phyloP scores from a whole-genome alignment of 2,329 filamentous ascomycete species.

The Penicillium sp. region DNA sequence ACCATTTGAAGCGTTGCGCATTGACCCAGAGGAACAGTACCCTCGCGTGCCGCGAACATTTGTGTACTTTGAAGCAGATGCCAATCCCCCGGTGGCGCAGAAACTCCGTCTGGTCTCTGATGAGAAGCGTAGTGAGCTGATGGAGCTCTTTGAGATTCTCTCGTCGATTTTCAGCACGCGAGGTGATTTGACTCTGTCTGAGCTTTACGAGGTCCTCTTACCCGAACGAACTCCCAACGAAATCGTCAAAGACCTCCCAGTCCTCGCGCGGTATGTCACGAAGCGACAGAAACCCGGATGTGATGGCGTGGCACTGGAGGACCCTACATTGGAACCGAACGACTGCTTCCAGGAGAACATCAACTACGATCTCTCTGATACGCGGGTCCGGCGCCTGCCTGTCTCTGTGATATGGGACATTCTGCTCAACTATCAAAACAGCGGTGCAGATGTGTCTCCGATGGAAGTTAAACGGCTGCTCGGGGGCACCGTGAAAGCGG shows the following conservation, averaged over 20 bases:
- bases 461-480: slow-evolving; percentile 25
- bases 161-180: slow-evolving; percentile 25
- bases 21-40: slow-evolving; percentile 58
- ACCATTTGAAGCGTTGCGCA: slow-evolving; percentile 62
- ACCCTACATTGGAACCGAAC: slow-evolving; percentile 20
- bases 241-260: slow-evolving; percentile 31
- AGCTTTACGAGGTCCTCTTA: slow-evolving; percentile 30
- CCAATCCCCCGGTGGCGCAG: slow-evolving; percentile 21
- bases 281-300: slow-evolving; percentile 25
- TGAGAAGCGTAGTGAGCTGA: slow-evolving; percentile 13
- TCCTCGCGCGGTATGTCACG: slow-evolving; percentile 27
- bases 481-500: slow-evolving; percentile 30
- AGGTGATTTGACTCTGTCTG: slow-evolving; percentile 22
- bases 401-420: slow-evolving; percentile 33
- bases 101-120: slow-evolving; percentile 17
- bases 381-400: slow-evolving; percentile 30
- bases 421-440: slow-evolving; percentile 33
- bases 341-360: slow-evolving; percentile 28
- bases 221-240: slow-evolving; percentile 28
- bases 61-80: slow-evolving; percentile 34
- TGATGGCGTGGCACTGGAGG: slow-evolving; percentile 22
- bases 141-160: slow-evolving; percentile 25
- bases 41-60: slow-evolving; percentile 46
- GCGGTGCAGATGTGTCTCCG: slow-evolving; percentile 21
- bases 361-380: slow-evolving; percentile 31